Conservation (phyloP, 2,329 filamentous ascomycete species). For the Talaromyces atroroseus region DNA sequence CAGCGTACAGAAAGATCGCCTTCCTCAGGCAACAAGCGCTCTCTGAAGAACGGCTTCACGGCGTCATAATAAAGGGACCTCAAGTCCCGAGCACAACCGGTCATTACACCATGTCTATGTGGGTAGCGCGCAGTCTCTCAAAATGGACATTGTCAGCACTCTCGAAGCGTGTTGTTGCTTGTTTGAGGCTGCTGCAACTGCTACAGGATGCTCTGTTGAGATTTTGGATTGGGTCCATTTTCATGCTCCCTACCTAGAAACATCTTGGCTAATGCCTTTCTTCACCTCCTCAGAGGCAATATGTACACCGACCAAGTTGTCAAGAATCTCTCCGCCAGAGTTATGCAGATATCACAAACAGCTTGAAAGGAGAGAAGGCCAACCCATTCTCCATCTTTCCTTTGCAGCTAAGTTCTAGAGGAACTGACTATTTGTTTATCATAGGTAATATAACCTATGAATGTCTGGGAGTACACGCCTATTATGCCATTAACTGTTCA, state of each 20-base stretch:
- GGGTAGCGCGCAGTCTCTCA: background rate
- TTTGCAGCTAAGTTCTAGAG: background rate
- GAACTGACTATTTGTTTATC: background rate
- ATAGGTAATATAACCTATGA: background rate
- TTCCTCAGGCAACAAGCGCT: background rate
- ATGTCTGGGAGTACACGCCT: background rate
- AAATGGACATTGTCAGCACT: background rate
- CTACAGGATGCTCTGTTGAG: background rate
- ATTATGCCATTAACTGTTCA: background rate
- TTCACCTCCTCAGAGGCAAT: background rate
- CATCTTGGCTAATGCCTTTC: background rate
- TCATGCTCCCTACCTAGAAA: background rate
- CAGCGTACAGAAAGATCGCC: background rate
- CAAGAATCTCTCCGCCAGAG: background rate
- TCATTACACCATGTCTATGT: background rate
- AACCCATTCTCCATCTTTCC: background rate
- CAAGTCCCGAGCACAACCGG: background rate
- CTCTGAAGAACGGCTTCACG: background rate
- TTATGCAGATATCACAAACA: constrained; percentile 1
- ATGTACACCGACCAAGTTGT: background rate
- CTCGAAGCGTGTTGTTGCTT: background rate
- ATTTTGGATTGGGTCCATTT: background rate
- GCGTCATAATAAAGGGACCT: background rate
- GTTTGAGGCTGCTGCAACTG: background rate
- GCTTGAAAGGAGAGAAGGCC: background rate